phyloP scores from a whole-genome alignment of 192 early-diverging fungal genomes.

The Entophlyctis luteolus region DNA sequence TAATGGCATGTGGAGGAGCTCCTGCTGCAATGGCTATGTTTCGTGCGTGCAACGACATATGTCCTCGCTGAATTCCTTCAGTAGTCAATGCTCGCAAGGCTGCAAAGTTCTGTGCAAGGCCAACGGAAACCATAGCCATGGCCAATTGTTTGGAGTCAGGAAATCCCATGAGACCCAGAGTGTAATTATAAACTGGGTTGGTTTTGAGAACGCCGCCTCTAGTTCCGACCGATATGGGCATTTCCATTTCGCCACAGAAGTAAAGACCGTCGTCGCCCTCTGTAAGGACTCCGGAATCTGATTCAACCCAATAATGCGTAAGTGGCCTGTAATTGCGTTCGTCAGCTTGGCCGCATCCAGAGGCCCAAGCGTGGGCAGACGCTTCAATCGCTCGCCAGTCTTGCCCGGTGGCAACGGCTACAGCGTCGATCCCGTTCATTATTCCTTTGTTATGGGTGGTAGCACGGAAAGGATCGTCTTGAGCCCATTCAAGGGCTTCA shows the following conservation, averaged over 20 bases:
- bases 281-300: conserved; percentile 4
- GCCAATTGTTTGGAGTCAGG: conserved; percentile 63
- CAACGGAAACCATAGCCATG: conserved; percentile 61
- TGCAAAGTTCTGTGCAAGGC: conserved; percentile 78
- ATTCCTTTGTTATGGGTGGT: conserved; percentile 78
- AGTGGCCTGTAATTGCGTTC: conserved; percentile 51
- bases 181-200: conserved; percentile 65
- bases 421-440: conserved; percentile 79
- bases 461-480: conserved; percentile 65
- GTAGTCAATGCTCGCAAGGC: conserved; percentile 66
- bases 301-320: conserved; percentile 70
- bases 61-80: conserved; percentile 73
- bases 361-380: conserved; percentile 64
- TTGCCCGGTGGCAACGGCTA: conserved; percentile 72
- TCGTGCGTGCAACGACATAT: conserved; percentile 55
- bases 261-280: conserved; percentile 40
- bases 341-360: conserved; percentile 26
- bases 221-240: conserved; percentile 69
- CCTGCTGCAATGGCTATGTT: conserved; percentile 62
- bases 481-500: conserved; percentile 69
- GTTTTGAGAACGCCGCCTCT: conserved; percentile 72
- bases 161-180: conserved; percentile 60
- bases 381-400: conserved; percentile 78
- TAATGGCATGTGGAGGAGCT: conserved; percentile 61
- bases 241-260: conserved; percentile 64